Conservation (phyloP, 2,329 filamentous ascomycete genomes). For the Microsporum audouinii region DNA sequence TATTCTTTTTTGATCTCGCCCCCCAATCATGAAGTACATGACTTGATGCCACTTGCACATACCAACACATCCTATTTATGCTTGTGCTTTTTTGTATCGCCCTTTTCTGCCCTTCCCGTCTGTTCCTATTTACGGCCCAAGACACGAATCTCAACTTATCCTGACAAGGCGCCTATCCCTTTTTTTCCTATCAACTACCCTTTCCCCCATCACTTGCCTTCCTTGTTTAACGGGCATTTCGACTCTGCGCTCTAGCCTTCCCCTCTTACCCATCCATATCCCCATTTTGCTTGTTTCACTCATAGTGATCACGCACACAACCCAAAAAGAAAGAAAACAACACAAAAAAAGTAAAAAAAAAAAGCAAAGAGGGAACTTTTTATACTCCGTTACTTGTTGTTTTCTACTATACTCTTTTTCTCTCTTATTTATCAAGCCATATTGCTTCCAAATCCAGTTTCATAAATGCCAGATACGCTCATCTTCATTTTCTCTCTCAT, state of each 20-base stretch:
- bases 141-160: not conserved
- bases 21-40: slow-evolving; percentile 2
- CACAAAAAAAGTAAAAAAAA: not conserved
- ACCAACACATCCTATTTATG: slow-evolving; percentile 11
- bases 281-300: not conserved
- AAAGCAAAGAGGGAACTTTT: not conserved
- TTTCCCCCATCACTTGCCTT: not conserved
- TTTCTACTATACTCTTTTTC: not conserved
- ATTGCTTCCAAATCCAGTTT: not conserved
- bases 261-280: not conserved
- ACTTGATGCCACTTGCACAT: slow-evolving; percentile 4
- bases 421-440: slow-evolving; percentile 1
- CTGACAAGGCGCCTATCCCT: not conserved
- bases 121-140: not conserved
- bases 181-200: not conserved
- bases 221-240: not conserved
- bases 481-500: not conserved
- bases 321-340: not conserved
- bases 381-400: not conserved
- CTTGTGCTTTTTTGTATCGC: not conserved
- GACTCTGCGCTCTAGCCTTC: not conserved
- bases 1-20: not conserved
- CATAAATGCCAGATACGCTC: not conserved
- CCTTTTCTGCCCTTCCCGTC: not conserved
- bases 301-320: not conserved